Evolutionary conservation across 2,329 filamentous ascomycete genomes (phyloP).

Genomic region (Pseudocercospora fuligena): DNA sequence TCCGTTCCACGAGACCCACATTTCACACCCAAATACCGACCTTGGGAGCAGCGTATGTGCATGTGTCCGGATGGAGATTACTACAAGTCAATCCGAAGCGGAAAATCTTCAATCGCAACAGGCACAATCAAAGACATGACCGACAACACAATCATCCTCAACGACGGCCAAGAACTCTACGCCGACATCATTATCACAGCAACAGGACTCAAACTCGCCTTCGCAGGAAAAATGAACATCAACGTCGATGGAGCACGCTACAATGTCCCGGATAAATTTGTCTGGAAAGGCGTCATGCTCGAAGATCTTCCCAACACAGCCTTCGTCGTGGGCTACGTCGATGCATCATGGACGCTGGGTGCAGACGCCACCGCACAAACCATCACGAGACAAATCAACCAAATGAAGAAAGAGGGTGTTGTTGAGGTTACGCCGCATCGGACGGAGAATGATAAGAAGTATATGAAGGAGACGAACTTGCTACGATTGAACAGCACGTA

Average conservation of each 20-base stretch:
- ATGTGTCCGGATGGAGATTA: slow-evolving; percentile 67
- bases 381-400: slow-evolving; percentile 56
- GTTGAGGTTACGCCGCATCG: slow-evolving; percentile 51
- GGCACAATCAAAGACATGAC: slow-evolving; percentile 59
- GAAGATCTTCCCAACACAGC: slow-evolving; percentile 66
- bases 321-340: slow-evolving; percentile 64
- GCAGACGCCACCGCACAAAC: slow-evolving; percentile 60
- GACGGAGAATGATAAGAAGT: slow-evolving; percentile 44
- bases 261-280: slow-evolving; percentile 55
- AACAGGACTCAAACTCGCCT: slow-evolving; percentile 63
- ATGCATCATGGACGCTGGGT: slow-evolving; percentile 64
- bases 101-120: slow-evolving; percentile 60
- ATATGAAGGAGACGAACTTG: slow-evolving; percentile 47
- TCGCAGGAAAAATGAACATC: slow-evolving; percentile 57
- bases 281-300: slow-evolving; percentile 67
- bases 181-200: slow-evolving; percentile 70
- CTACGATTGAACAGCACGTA: slow-evolving; percentile 59
- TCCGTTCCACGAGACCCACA: slow-evolving; percentile 47
- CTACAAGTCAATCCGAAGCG: slow-evolving; percentile 57
- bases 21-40: slow-evolving; percentile 55
- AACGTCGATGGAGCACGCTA: slow-evolving; percentile 57
- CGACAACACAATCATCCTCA: slow-evolving; percentile 54
- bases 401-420: slow-evolving; percentile 53
- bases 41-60: slow-evolving; percentile 76
- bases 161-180: slow-evolving; percentile 49